Conservation (phyloP, 805 yeast species). For the Sporopachydermia quercuum region DNA sequence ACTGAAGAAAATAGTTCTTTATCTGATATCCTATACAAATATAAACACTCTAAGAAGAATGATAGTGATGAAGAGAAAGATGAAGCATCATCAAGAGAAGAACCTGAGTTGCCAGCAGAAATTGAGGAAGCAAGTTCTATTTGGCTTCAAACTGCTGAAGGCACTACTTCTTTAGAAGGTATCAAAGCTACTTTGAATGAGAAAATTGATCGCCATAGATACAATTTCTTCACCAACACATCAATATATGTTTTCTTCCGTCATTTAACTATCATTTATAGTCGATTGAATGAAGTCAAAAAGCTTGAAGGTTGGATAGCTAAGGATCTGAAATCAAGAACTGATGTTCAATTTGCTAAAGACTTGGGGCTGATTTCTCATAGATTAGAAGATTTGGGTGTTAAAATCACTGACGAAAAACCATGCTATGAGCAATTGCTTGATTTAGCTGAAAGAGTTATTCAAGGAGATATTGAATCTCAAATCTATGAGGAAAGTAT, state of each 20-base stretch:
- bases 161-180: slow-evolving; percentile 1
- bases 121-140: slow-evolving; percentile 35
- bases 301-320: slow-evolving; percentile 51
- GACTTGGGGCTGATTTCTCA: slow-evolving; percentile 73
- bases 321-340: slow-evolving; percentile 41
- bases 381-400: slow-evolving; percentile 69
- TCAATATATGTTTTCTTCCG: slow-evolving; percentile 84
- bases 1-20: not conserved
- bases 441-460: slow-evolving; percentile 53
- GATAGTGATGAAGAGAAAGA: slow-evolving; percentile 7
- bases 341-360: slow-evolving; percentile 62
- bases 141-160: slow-evolving; percentile 29
- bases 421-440: slow-evolving; percentile 57
- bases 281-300: slow-evolving; percentile 68
- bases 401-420: slow-evolving; percentile 29
- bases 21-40: not conserved
- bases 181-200: slow-evolving; percentile 2
- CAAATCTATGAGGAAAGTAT: slow-evolving; percentile 91
- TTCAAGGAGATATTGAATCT: slow-evolving; percentile 85
- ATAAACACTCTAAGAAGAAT: not conserved
- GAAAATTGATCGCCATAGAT: slow-evolving; percentile 20
- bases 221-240: slow-evolving; percentile 77
- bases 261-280: slow-evolving; percentile 65
- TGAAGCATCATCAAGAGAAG: slow-evolving; percentile 3
- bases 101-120: slow-evolving; percentile 9